A percentile compares a stretch with the other conserved stretches of the same genome.
Evolutionary conservation across 768 basidiomycete genomes (phyloP).

Genomic region (Mycena epipterygia): DNA sequence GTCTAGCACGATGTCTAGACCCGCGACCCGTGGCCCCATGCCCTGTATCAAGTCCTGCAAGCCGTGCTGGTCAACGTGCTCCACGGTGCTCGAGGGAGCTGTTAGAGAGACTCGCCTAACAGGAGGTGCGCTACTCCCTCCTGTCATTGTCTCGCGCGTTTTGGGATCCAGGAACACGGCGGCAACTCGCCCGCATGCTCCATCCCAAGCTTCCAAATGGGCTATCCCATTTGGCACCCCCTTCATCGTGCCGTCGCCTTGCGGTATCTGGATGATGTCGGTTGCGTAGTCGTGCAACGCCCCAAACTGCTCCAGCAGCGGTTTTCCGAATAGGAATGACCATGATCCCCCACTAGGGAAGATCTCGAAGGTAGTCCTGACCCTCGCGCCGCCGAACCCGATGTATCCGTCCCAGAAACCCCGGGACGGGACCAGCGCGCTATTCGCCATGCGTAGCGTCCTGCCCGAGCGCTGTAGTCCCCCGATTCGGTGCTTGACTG

Average conservation of each 20-base stretch:
- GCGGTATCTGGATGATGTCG: slow-evolving; percentile 19
- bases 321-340: slow-evolving; percentile 34
- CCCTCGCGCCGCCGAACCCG: slow-evolving; percentile 19
- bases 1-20: no score
- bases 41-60: background rate
- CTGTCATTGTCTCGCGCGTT: slow-evolving; percentile 7
- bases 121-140: slow-evolving; percentile 27
- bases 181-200: background rate
- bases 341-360: slow-evolving; percentile 38
- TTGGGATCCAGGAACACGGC: slow-evolving; percentile 25
- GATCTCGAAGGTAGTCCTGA: slow-evolving; percentile 35
- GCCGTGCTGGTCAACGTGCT: background rate
- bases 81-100: background rate
- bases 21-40: background rate
- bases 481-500: background rate
- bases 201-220: slow-evolving; percentile 5
- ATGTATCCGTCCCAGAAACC: slow-evolving; percentile 41
- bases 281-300: slow-evolving; percentile 33
- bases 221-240: background rate
- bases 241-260: background rate
- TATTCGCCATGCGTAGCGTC: slow-evolving; percentile 49
- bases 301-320: slow-evolving; percentile 27
- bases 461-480: slow-evolving; percentile 16
- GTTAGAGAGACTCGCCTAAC: slow-evolving; percentile 16
- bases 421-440: slow-evolving; percentile 36